Evolutionary conservation across 2,329 filamentous ascomycete genomes (phyloP).

Genomic region (Davidsoniella virescens): DNA sequence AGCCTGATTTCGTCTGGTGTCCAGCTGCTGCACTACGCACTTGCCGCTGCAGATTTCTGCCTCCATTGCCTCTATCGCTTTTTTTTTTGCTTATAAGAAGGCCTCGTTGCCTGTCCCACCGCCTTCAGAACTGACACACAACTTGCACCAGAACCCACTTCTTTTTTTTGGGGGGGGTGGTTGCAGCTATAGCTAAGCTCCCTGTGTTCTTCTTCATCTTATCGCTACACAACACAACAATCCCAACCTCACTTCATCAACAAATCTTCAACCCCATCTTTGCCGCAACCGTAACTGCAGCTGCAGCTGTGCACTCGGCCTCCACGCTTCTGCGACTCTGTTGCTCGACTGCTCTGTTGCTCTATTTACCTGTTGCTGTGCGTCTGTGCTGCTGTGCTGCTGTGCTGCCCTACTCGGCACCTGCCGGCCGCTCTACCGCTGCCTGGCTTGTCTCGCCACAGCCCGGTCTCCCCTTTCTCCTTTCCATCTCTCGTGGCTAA

Average conservation of each 20-base stretch:
- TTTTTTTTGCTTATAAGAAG: not conserved
- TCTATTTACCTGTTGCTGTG: too few species aligned
- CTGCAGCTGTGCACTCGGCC: too few species aligned
- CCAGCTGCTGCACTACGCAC: too few species aligned
- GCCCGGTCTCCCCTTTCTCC: not conserved
- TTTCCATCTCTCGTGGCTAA: not conserved
- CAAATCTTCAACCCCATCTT: not conserved
- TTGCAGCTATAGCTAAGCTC: slow-evolving; percentile 1
- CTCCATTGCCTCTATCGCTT: not conserved
- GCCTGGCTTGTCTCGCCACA: not conserved
- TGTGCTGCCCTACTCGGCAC: too few species aligned
- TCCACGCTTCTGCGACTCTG: too few species aligned
- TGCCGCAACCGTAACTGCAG: not conserved
- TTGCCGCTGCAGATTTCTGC: not conserved
- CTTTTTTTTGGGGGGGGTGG: not conserved
- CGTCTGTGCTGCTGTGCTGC: too few species aligned
- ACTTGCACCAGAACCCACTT: slow-evolving; percentile 2
- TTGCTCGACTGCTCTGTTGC: too few species aligned
- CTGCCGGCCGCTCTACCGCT: not conserved
- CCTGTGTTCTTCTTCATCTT: slow-evolving; percentile 9
- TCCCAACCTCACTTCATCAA: slow-evolving; percentile 6
- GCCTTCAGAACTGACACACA: too few species aligned
- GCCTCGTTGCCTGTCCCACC: too few species aligned
- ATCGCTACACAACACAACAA: slow-evolving; percentile 6
- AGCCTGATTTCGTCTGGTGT: too few species aligned